Conservation (phyloP, 148 eudicot genomes). For the Fallopia convolvulus region DNA sequence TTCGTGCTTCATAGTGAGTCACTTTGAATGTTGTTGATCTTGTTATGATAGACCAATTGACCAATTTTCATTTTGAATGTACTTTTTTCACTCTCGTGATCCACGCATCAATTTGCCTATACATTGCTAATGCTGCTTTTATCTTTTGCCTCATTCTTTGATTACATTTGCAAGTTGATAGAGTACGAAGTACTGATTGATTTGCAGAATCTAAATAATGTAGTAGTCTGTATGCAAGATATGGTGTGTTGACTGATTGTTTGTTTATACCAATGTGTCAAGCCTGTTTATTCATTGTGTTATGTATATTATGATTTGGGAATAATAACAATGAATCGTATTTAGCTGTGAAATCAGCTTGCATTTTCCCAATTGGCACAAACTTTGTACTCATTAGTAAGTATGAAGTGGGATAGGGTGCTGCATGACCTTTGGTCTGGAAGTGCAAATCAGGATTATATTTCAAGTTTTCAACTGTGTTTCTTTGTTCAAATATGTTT, state of each 20-base stretch:
- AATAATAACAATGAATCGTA: no score
- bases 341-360: neutral
- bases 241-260: neutral
- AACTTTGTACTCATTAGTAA: neutral
- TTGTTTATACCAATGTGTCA: neutral
- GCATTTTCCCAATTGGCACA: neutral
- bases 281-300: neutral
- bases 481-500: neutral
- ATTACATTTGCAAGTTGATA: neutral
- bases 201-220: neutral
- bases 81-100: neutral
- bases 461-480: neutral
- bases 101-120: neutral
- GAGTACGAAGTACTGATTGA: neutral
- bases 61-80: neutral
- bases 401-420: neutral
- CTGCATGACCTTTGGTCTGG: neutral
- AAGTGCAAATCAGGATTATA: neutral
- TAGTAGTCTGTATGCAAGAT: neutral
- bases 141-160: neutral
- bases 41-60: neutral
- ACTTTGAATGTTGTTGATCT: neutral
- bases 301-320: no score
- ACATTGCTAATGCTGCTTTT: neutral
- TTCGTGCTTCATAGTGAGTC: constrained; percentile 7